Percentiles rank a stretch among this genome's conserved stretches.
These are phyloP conservation scores for Thraustochytrium striatum DNA, from an alignment of 352 stramenopile species.

Conservation along the genomic window DNA sequence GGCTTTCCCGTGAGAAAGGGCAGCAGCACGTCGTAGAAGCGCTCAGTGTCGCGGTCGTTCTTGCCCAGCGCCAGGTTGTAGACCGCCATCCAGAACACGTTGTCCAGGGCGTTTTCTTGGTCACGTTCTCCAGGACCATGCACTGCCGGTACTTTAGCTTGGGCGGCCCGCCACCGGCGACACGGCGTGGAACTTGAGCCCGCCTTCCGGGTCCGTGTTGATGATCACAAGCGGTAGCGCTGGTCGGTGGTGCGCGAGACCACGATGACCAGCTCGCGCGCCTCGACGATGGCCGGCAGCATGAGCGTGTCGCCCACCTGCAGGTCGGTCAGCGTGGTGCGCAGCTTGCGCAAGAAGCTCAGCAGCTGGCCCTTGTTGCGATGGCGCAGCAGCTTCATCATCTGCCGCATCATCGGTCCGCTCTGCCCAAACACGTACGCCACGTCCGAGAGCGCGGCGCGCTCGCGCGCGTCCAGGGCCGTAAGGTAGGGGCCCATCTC, in stretches of 20 bases:
- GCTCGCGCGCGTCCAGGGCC: not conserved
- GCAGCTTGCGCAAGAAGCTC: slow-evolving; percentile 48
- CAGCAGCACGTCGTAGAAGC: slow-evolving; percentile 76
- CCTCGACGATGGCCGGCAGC: slow-evolving; percentile 40
- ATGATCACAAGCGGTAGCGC: slow-evolving; percentile 45
- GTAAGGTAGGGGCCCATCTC: slow-evolving; percentile 37
- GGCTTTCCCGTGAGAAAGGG: slow-evolving; percentile 67
- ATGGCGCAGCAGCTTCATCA: slow-evolving; percentile 45
- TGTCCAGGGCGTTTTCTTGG: slow-evolving; percentile 54
- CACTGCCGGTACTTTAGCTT: slow-evolving; percentile 50
- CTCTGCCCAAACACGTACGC: slow-evolving; percentile 49
- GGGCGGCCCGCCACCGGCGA: slow-evolving; percentile 8
- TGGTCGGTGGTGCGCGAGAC: slow-evolving; percentile 47
- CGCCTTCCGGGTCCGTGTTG: slow-evolving; percentile 51
- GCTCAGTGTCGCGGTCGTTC: slow-evolving; percentile 48
- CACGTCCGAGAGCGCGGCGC: slow-evolving; percentile 38
- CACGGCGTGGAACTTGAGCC: slow-evolving; percentile 50
- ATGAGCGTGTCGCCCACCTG: slow-evolving; percentile 48
- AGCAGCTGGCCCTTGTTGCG: slow-evolving; percentile 49
- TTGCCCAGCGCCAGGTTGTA: slow-evolving; percentile 51
- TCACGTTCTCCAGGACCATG: slow-evolving; percentile 50
- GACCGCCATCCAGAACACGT: slow-evolving; percentile 53
- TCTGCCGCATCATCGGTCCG: slow-evolving; percentile 48
- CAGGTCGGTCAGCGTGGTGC: slow-evolving; percentile 30
- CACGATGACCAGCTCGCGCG: slow-evolving; percentile 45